A percentile compares a stretch with the other conserved stretches of the same genome.
Conservation (phyloP, 2,329 filamentous ascomycete species). For the Trichophyton verrucosum region DNA sequence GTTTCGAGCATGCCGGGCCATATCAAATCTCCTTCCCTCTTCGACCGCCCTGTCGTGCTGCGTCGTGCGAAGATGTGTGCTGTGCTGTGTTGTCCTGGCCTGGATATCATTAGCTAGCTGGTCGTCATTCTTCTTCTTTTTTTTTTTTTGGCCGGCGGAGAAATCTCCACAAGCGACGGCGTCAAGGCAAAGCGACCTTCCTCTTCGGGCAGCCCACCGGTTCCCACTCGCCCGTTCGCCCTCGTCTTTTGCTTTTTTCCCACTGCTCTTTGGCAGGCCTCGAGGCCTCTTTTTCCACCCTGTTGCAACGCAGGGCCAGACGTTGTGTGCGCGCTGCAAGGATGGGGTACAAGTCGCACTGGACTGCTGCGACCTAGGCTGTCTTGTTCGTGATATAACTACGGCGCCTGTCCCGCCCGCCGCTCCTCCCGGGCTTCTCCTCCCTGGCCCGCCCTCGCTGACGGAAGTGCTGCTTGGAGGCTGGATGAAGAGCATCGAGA, state of each 20-base stretch:
- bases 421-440: background rate
- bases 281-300: background rate
- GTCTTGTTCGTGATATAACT: too few relatives aligned
- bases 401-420: background rate
- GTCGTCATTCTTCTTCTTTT: background rate
- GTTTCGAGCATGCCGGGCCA: background rate
- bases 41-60: background rate
- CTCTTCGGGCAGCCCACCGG: constrained; percentile 2
- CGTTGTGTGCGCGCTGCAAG: background rate
- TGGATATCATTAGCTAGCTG: too few relatives aligned
- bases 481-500: background rate
- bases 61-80: too few relatives aligned
- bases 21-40: constrained; percentile 2
- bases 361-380: background rate
- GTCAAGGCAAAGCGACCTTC: background rate
- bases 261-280: background rate
- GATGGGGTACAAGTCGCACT: background rate
- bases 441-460: background rate
- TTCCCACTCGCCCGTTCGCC: constrained; percentile 1
- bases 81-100: too few relatives aligned
- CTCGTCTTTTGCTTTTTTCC: background rate
- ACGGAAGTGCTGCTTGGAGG: background rate
- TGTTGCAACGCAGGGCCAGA: too few relatives aligned
- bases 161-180: background rate
- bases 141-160: background rate